Conservation (phyloP, 1,284 basidiomycete species). For the Cutaneotrichosporon sp. region DNA sequence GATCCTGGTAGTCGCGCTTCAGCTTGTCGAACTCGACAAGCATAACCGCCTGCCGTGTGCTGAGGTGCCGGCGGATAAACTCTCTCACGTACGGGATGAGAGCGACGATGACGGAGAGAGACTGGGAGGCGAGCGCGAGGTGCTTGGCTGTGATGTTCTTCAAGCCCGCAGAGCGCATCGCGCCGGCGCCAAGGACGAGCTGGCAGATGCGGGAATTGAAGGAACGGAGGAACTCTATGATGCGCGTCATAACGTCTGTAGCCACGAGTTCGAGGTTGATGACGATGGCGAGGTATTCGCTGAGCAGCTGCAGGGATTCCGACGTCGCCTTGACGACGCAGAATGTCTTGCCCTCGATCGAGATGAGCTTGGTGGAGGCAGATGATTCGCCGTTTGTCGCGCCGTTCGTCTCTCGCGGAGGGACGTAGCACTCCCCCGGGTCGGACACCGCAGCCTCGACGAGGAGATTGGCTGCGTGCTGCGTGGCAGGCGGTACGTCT, state of each 20-base stretch:
- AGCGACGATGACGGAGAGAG: conserved; percentile 87
- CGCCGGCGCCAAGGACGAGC: conserved; percentile 93
- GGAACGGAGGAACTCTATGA: conserved; percentile 93
- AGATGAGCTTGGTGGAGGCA: conserved; percentile 60
- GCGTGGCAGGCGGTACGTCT: conserved; percentile 64
- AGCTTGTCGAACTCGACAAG: conserved; percentile 97
- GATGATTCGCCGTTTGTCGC: conserved; percentile 4
- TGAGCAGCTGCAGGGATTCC: conserved; percentile 66
- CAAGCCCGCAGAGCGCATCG: conserved; percentile 93
- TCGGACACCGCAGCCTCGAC: conserved; percentile 78
- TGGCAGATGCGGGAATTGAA: conserved; percentile 99
- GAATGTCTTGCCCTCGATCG: conserved; percentile 76
- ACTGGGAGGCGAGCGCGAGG: conserved; percentile 90
- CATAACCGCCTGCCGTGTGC: conserved; percentile 89
- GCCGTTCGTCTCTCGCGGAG: conserved; percentile 16
- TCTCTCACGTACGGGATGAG: conserved; percentile 95
- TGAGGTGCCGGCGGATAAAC: conserved; percentile 85
- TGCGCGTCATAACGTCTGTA: conserved; percentile 86
- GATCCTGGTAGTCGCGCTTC: conserved; percentile 96
- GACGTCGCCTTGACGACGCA: conserved; percentile 82
- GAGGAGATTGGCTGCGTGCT: conserved; percentile 67
- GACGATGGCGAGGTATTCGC: conserved; percentile 83
- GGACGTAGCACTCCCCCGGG: conserved; percentile 62
- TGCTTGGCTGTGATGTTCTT: conserved; percentile 99
- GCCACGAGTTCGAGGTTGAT: conserved; percentile 83